Conservation (phyloP, 768 basidiomycete genomes). For the Boletellus emodensis region DNA sequence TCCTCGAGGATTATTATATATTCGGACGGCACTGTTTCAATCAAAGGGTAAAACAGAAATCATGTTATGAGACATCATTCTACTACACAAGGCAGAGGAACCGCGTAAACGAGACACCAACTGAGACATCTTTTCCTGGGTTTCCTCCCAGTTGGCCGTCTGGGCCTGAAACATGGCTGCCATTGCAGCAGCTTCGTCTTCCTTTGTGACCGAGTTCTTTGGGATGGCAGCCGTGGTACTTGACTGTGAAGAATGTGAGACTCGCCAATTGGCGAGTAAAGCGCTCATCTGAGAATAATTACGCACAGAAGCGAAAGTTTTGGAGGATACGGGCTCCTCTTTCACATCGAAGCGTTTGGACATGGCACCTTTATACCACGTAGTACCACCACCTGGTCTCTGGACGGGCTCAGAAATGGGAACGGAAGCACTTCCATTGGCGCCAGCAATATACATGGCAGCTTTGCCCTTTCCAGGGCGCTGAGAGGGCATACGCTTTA, state of each 20-base stretch:
- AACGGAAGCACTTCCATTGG: slow-evolving; percentile 35
- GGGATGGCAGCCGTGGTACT: slow-evolving; percentile 32
- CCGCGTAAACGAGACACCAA: slow-evolving; percentile 67
- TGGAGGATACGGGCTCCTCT: slow-evolving; percentile 47
- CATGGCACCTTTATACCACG: slow-evolving; percentile 74
- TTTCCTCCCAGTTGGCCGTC: slow-evolving; percentile 94
- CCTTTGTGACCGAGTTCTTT: slow-evolving; percentile 45
- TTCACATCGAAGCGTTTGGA: slow-evolving; percentile 88
- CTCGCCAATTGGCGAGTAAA: slow-evolving; percentile 22
- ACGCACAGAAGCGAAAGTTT: slow-evolving; percentile 29
- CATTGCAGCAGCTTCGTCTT: slow-evolving; percentile 93
- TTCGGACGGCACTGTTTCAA: slow-evolving; percentile 58
- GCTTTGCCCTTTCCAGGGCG: slow-evolving; percentile 83
- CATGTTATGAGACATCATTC: slow-evolving; percentile 66
- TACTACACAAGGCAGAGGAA: slow-evolving; percentile 64
- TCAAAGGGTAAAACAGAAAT: slow-evolving; percentile 38
- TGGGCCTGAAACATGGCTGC: slow-evolving; percentile 98
- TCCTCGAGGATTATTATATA: slow-evolving; percentile 62
- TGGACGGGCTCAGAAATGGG: slow-evolving; percentile 49
- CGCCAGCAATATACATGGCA: slow-evolving; percentile 64
- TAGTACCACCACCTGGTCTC: slow-evolving; percentile 34
- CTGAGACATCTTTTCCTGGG: slow-evolving; percentile 99
- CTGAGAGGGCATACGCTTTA: slow-evolving; percentile 81
- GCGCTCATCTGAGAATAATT: slow-evolving; percentile 24
- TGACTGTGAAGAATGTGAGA: slow-evolving; percentile 32